phyloP scores from a whole-genome alignment of 2,329 filamentous ascomycete species.

The Geosmithia flava region DNA sequence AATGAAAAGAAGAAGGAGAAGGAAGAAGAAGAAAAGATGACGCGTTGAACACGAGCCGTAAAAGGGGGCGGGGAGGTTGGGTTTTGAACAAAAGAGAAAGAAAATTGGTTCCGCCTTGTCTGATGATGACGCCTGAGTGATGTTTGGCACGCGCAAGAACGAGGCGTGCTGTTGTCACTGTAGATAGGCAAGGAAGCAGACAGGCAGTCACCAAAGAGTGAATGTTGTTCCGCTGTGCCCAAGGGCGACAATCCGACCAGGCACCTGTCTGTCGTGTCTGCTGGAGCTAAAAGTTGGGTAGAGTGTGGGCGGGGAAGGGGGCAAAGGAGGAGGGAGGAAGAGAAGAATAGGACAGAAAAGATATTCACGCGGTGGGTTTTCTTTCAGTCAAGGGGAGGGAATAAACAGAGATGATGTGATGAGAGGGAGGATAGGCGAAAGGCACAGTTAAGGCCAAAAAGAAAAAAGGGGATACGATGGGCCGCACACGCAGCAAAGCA shows the following conservation, averaged over 20 bases:
- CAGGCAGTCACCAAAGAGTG: not conserved
- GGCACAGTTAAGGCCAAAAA: too few species aligned
- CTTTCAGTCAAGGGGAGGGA: too few species aligned
- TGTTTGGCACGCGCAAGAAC: not conserved
- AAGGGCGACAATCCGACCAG: not conserved
- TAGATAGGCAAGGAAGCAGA: not conserved
- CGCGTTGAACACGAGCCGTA: not conserved
- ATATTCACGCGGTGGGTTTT: too few species aligned
- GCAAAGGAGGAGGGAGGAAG: too few species aligned
- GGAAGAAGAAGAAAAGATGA: not conserved
- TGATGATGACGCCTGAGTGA: not conserved
- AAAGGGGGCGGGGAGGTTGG: not conserved
- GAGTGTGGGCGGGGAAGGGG: too few species aligned
- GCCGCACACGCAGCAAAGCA: too few species aligned
- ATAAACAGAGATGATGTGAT: too few species aligned
- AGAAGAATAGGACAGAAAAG: too few species aligned
- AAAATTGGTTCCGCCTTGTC: not conserved
- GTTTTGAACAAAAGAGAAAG: not conserved
- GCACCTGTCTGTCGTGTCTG: not conserved
- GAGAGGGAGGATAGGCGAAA: too few species aligned
- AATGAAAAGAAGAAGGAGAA: not conserved
- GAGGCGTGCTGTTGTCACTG: not conserved
- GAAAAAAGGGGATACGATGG: too few species aligned
- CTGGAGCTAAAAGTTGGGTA: not conserved
- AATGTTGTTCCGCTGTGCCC: not conserved